Evolutionary conservation across 108 stramenopile genomes (phyloP).

Genomic region (Mediolabrus comicus): DNA sequence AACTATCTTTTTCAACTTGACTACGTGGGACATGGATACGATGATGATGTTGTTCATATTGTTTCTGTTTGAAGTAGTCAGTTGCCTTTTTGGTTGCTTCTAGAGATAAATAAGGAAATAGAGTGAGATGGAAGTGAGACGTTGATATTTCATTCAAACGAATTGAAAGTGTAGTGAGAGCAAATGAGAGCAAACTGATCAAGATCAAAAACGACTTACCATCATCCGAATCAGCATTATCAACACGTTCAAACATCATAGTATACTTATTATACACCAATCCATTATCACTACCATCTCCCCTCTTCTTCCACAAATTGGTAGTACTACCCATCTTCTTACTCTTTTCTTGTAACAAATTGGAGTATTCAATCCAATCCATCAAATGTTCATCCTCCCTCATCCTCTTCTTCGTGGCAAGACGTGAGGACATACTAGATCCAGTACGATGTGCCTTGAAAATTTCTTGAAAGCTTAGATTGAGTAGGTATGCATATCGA

Average conservation of each 20-base stretch:
- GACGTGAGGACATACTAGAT: too few relatives aligned
- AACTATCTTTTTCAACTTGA: background rate
- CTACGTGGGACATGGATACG: conserved; percentile 15
- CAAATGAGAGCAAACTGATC: too few relatives aligned
- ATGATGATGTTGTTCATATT: conserved; percentile 35
- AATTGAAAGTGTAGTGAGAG: too few relatives aligned
- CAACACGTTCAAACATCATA: background rate
- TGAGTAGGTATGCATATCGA: background rate
- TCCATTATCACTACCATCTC: background rate
- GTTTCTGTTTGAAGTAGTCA: conserved; percentile 17
- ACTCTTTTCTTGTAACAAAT: background rate
- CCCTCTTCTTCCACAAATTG: too few relatives aligned
- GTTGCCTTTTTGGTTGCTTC: conserved; percentile 12
- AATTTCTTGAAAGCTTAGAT: background rate
- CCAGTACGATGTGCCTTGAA: too few relatives aligned
- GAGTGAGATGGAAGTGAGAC: background rate
- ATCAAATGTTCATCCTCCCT: background rate
- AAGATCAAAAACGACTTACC: background rate
- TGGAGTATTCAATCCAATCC: background rate
- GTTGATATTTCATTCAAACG: too few relatives aligned
- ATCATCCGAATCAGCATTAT: background rate
- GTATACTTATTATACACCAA: background rate
- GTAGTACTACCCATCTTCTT: background rate
- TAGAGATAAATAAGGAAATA: background rate
- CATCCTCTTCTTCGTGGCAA: background rate